These are phyloP conservation scores for Ocimum tenuiflorum DNA, from an alignment of 257 asterid genomes.

Conservation along the genomic window DNA sequence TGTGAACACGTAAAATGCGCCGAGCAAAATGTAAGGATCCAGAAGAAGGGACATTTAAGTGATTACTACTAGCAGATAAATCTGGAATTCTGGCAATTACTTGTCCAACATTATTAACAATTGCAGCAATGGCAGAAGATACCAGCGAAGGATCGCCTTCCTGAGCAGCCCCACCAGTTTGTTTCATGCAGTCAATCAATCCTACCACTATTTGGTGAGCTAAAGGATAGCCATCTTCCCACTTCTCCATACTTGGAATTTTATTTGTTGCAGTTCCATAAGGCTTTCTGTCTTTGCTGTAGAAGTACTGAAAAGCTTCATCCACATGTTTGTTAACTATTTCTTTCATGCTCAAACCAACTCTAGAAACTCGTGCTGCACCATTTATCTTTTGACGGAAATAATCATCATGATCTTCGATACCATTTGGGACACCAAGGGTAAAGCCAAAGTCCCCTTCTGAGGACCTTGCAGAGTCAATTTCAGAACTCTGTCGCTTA, in stretches of 20 bases:
- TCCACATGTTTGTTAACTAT: conserved; percentile 72
- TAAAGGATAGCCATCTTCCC: conserved; percentile 62
- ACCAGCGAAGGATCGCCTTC: conserved; percentile 97
- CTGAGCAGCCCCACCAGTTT: conserved; percentile 99
- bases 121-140: conserved; percentile 89
- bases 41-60: conserved; percentile 39
- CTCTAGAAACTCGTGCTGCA: conserved; percentile 66
- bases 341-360: conserved; percentile 82
- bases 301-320: conserved; percentile 59
- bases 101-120: conserved; percentile 63
- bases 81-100: conserved; percentile 77
- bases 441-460: conserved; percentile 75
- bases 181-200: conserved; percentile 95
- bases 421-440: conserved; percentile 93
- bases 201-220: conserved; percentile 82
- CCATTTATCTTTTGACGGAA: conserved; percentile 85
- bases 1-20: conserved; percentile 69
- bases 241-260: conserved; percentile 50
- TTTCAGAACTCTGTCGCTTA: conserved; percentile 73
- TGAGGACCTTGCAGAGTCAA: conserved; percentile 64
- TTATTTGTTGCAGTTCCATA: conserved; percentile 52
- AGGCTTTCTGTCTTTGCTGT: conserved; percentile 69
- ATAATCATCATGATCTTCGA: conserved; percentile 88
- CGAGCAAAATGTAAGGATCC: conserved; percentile 59
- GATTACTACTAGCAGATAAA: conserved; percentile 43